Evolutionary conservation across 2,329 filamentous ascomycete species (phyloP), one percentile per base, ranked within the genome.

Genomic region (Calonectria naviculata): DNA sequence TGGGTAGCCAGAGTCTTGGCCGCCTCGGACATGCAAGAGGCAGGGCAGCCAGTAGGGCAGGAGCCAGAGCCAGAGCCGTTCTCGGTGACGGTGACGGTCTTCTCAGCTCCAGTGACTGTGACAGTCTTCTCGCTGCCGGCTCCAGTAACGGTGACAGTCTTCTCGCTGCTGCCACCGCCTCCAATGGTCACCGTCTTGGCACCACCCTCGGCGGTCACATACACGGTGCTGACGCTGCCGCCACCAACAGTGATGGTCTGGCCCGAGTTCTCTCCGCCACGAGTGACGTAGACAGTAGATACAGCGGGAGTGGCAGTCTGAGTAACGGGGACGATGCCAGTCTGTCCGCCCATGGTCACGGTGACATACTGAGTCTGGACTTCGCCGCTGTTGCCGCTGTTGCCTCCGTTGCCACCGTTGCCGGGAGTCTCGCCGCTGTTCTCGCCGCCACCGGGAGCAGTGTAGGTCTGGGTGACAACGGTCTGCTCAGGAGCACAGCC

Each of bases 1-100:
- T 67, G 56, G 4, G 73, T 76, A 24, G 76, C 74, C 64, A 78
- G 65, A 10, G 75, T 78, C 9, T 74, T 78, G 44, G 74, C 70
- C 8, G 62, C 63, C 64, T 73, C 77, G 13, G 71, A 62, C 19
- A 71, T 70, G 54, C 73, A 73, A n/a, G 70, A 47, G n/a, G 61
- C 42, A 64, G 44, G 28, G 41, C 60, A 63, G 60, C 41, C 44
- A 29, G 54, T 38, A 21, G 52, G 31, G 52, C 52, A 56, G 2
- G 52, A 56, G 21, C 52, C 52, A 34, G 26, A 28, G 21, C 36
- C 34, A 9, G 49, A 63, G 31, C 58, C 71, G 38, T 68, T 65
- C 24, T 42, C 31, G 8, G 65, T 63, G 10, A 68, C 41, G 0
- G 72, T 71, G 31, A 66, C 54, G 34, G 66, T 69, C 19, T 46